Base-by-base conservation (phyloP, 2,329 filamentous ascomycete genomes). In the Mollisia scopiformis region DNA sequence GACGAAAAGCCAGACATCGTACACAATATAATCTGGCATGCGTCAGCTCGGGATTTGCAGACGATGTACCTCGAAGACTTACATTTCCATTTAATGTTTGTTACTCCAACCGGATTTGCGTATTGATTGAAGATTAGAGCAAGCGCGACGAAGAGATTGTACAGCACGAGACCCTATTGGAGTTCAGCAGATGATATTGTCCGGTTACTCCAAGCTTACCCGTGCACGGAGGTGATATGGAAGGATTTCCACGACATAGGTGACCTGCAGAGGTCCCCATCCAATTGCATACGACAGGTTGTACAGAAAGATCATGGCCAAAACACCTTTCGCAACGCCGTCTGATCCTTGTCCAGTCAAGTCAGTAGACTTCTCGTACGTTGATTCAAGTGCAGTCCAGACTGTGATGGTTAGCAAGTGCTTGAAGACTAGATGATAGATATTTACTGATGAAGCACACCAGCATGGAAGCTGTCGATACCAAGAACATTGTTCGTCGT, bases 241-340 rank as follows among this genome's bases (percentile, higher is more conserved):
- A n/a, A 70, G 60, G 33, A 70, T 69, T 33, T 69, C 68, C 16
- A 69, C 58, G n/a, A 61, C 61, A 47, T 70, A 70, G 6, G 63
- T 62, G 1, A 68, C 65, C 35, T 64, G 59, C 11, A 68, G 55
- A 28, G 62, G 60, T 43, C 30, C 53, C 67, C 67, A 69, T 21
- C 62, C 66, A 19, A 76, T 68, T 43, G 72, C 71, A 55, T 69
- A 75, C 64, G 81, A 78, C 57, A 79, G 73, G 47, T 73, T 73
- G 74, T 78, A 80, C 56, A 82, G 70, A 74, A 77, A 82, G 66
- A 82, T 79, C 61, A 68, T 67, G 13, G 65, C 63, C 6, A 68
- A 51, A 6, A 68, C 66, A 23, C 59, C 64, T 41, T 52, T 64
- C 2, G 57, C 64, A 11, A 67, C 39, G 3, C n/a, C 54, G 10